phyloP scores from a whole-genome alignment of 2,329 filamentous ascomycete species.

The Diaporthe sp. region DNA sequence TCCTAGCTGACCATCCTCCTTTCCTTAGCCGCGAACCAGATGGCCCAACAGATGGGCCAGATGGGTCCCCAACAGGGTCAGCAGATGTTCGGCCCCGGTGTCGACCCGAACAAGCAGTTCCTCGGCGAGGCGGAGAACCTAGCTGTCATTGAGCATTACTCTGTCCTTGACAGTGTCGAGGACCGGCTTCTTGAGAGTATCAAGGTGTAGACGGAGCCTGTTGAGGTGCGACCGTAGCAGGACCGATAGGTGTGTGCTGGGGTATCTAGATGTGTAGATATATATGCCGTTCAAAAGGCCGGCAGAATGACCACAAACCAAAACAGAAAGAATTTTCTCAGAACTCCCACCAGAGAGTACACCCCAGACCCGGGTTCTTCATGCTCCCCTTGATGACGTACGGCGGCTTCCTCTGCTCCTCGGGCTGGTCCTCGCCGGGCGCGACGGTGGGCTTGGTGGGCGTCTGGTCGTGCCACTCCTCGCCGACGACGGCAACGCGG shows the following conservation, averaged over 20 bases:
- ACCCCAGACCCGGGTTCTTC: slow-evolving; percentile 73
- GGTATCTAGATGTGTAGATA: slow-evolving; percentile 32
- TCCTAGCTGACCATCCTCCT: slow-evolving; percentile 40
- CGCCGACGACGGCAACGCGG: slow-evolving; percentile 85
- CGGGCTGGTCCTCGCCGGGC: slow-evolving; percentile 60
- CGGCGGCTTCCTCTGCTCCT: slow-evolving; percentile 71
- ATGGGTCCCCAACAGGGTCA: slow-evolving; percentile 76
- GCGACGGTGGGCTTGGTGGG: slow-evolving; percentile 74
- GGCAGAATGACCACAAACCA: slow-evolving; percentile 9
- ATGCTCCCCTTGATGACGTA: slow-evolving; percentile 78
- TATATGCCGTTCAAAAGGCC: not conserved
- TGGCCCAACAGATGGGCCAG: slow-evolving; percentile 90
- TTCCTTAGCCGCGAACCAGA: slow-evolving; percentile 85
- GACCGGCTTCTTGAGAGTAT: slow-evolving; percentile 78
- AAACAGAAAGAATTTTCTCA: slow-evolving; percentile 41
- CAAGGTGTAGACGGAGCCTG: slow-evolving; percentile 47
- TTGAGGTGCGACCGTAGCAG: not conserved
- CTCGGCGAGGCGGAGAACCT: slow-evolving; percentile 93
- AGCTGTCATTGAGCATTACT: slow-evolving; percentile 94
- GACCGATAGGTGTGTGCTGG: not conserved
- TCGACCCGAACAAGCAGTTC: slow-evolving; percentile 97
- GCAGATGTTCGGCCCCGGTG: slow-evolving; percentile 89
- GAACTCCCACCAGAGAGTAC: slow-evolving; percentile 74
- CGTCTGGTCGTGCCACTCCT: slow-evolving; percentile 92
- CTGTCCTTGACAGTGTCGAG: slow-evolving; percentile 90